Conservation (phyloP, 805 yeast species). For the Ogataea paraovalis region DNA sequence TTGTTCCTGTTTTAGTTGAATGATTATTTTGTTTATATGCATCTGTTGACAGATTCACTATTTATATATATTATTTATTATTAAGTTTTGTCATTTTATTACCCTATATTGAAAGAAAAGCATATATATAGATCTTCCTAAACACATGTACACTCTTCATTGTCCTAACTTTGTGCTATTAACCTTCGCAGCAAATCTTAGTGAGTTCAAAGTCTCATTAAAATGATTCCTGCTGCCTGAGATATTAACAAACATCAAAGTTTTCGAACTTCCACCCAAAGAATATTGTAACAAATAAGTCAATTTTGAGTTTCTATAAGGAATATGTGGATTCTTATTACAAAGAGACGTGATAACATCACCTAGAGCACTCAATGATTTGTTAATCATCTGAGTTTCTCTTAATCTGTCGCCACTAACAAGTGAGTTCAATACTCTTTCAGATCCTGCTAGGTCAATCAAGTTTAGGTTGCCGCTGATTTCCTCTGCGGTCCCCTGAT, state of each 20-base stretch:
- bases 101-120: too few species aligned
- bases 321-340: conserved; percentile 45
- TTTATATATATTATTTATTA: conserved; percentile 5
- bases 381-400: conserved; percentile 88
- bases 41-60: too few species aligned
- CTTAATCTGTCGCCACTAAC: conserved; percentile 75
- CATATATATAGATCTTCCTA: not conserved
- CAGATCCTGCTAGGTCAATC: conserved; percentile 94
- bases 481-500: conserved; percentile 43
- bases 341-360: conserved; percentile 63
- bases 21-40: conserved; percentile 1
- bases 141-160: not conserved
- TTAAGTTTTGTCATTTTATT: too few species aligned
- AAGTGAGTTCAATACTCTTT: conserved; percentile 69
- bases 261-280: conserved; percentile 79
- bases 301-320: conserved; percentile 67
- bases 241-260: conserved; percentile 88
- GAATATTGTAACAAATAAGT: conserved; percentile 84
- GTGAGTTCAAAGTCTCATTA: conserved; percentile 76
- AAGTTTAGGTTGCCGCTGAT: conserved; percentile 66
- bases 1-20: not conserved
- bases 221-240: conserved; percentile 62
- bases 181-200: conserved; percentile 86
- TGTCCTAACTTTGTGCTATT: conserved; percentile 43
- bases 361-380: conserved; percentile 81